Percentiles rank a stretch among this genome's conserved stretches.
phyloP scores from a whole-genome alignment of 108 stramenopile species.

The Chaetoceros tenuissimus region DNA sequence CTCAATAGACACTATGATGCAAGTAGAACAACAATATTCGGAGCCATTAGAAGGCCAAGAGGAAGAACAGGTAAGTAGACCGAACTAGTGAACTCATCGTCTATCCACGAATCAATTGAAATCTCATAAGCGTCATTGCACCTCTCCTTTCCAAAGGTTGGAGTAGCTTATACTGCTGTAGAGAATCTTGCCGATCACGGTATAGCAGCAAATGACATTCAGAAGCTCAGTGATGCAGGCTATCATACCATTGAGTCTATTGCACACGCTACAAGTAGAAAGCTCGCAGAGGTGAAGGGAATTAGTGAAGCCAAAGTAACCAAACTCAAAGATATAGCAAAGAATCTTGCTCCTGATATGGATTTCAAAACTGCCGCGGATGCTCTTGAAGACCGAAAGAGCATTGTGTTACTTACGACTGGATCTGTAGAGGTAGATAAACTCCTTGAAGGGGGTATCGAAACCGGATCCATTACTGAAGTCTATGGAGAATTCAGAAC shows the following conservation, averaged over 20 bases:
- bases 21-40: not conserved
- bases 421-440: conserved; percentile 96
- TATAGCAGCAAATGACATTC: conserved; percentile 90
- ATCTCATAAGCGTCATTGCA: not conserved
- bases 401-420: conserved; percentile 45
- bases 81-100: not conserved
- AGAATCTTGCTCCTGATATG: conserved; percentile 85
- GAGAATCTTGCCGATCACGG: conserved; percentile 91
- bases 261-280: conserved; percentile 90
- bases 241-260: conserved; percentile 95
- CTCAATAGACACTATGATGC: conserved; percentile 1
- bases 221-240: conserved; percentile 92
- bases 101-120: not conserved
- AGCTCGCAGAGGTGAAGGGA: conserved; percentile 94
- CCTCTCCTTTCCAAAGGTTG: not conserved
- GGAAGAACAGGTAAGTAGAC: not conserved
- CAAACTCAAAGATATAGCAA: conserved; percentile 93
- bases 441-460: conserved; percentile 96
- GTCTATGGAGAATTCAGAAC: conserved; percentile 92
- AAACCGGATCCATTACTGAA: conserved; percentile 97
- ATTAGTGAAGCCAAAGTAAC: conserved; percentile 90
- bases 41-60: not conserved
- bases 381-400: conserved; percentile 84
- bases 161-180: conserved; percentile 49
- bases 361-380: conserved; percentile 96